Percentiles rank a stretch among this genome's conserved stretches.
Conservation (phyloP, 768 basidiomycete species). For the Dentipellis sp. region DNA sequence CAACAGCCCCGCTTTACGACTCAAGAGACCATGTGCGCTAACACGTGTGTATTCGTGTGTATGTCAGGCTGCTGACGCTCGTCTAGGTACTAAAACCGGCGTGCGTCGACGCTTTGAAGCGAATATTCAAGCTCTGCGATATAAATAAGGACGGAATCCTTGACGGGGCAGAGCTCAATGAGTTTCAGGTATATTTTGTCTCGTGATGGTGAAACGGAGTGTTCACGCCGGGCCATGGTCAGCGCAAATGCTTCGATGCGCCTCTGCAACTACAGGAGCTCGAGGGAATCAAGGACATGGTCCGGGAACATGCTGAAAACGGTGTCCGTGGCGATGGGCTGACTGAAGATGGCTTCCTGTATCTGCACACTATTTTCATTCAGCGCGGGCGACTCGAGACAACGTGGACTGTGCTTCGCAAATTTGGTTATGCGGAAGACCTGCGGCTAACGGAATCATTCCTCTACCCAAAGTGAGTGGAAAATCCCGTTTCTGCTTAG, state of each 20-base stretch:
- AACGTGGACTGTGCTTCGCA: slow-evolving; percentile 93
- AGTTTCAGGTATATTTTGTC: slow-evolving; percentile 70
- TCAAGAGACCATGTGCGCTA: slow-evolving; percentile 81
- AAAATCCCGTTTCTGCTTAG: slow-evolving; percentile 8
- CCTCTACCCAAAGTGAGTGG: slow-evolving; percentile 73
- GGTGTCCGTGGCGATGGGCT: slow-evolving; percentile 73
- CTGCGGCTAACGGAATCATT: slow-evolving; percentile 82
- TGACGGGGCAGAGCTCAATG: slow-evolving; percentile 86
- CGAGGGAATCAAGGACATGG: slow-evolving; percentile 93
- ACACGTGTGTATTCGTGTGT: not conserved
- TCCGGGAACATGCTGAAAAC: slow-evolving; percentile 66
- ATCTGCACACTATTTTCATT: slow-evolving; percentile 94
- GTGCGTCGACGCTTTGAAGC: slow-evolving; percentile 75
- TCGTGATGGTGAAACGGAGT: too few species aligned
- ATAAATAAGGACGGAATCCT: slow-evolving; percentile 89
- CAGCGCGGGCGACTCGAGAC: slow-evolving; percentile 93
- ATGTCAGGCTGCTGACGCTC: slow-evolving; percentile 2
- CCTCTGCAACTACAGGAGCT: slow-evolving; percentile 89
- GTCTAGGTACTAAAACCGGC: slow-evolving; percentile 83
- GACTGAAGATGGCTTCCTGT: slow-evolving; percentile 89
- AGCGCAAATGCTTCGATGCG: slow-evolving; percentile 94
- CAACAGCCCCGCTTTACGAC: slow-evolving; percentile 94
- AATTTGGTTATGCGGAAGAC: slow-evolving; percentile 95
- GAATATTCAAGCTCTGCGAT: slow-evolving; percentile 97
- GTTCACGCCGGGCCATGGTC: not conserved